A percentile compares a stretch with the other conserved stretches of the same genome.
phyloP scores from a whole-genome alignment of 768 basidiomycete species.

The Auricularia sp. region DNA sequence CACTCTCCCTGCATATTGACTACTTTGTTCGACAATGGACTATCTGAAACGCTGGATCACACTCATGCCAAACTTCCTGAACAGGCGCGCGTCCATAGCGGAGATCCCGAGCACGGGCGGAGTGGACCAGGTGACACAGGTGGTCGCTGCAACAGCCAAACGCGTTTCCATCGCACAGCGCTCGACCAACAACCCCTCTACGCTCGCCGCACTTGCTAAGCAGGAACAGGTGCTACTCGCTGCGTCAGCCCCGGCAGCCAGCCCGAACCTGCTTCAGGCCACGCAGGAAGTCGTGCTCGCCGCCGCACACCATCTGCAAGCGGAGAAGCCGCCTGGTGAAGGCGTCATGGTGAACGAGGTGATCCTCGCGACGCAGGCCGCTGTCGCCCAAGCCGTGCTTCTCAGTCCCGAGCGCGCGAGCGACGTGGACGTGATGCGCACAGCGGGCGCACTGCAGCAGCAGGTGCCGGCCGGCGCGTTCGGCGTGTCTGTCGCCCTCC shows the following conservation, averaged over 20 bases:
- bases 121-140: conserved; percentile 2
- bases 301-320: conserved; percentile 42
- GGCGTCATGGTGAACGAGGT: conserved; percentile 46
- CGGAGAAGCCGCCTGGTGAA: conserved; percentile 19
- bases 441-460: conserved; percentile 46
- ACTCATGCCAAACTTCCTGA: no score
- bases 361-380: conserved; percentile 57
- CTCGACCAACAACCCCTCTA: conserved; percentile 5
- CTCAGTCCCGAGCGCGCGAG: conserved; percentile 62
- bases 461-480: conserved; percentile 15
- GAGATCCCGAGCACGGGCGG: conserved; percentile 4
- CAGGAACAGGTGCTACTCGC: conserved; percentile 64
- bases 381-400: conserved; percentile 76
- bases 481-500: background rate
- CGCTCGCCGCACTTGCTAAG: conserved; percentile 58
- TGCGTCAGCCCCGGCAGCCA: background rate
- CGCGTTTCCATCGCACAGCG: conserved; percentile 1
- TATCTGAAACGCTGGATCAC: no score
- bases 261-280: conserved; percentile 46
- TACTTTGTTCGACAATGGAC: no score
- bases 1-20: no score
- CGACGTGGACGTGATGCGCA: conserved; percentile 73
- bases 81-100: conserved; percentile 27
- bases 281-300: conserved; percentile 76
- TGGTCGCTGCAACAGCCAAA: conserved; percentile 1